Evolutionary conservation across 257 asterid genomes (phyloP).

Genomic region (Nicotiana tabacum): DNA sequence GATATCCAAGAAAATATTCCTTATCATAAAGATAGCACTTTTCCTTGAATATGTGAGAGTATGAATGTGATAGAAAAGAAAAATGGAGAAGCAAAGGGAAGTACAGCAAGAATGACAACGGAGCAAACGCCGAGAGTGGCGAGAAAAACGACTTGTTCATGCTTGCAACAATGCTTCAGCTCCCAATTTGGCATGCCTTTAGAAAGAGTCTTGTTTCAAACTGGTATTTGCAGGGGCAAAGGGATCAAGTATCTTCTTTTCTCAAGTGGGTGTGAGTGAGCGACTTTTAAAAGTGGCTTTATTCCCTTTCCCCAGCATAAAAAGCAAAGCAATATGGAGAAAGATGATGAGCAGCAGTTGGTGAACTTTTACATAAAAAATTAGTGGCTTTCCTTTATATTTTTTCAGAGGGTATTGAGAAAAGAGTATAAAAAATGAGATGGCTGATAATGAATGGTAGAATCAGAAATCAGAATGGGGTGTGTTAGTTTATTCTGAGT

Average conservation of each 20-base stretch:
- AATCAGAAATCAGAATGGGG: not conserved
- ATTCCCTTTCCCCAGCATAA: not conserved
- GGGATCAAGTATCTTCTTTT: not conserved
- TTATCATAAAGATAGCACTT: no score
- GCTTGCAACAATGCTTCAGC: conserved; percentile 46
- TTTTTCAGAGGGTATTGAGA: no score
- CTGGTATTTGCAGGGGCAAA: not conserved
- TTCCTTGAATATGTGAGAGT: not conserved
- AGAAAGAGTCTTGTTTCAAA: not conserved
- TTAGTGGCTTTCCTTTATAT: not conserved
- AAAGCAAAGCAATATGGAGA: not conserved
- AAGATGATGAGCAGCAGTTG: not conserved
- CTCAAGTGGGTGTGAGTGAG: not conserved
- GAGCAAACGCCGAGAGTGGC: conserved; percentile 34
- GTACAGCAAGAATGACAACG: conserved; percentile 44
- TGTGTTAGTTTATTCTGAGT: not conserved
- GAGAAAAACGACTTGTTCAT: conserved; percentile 42
- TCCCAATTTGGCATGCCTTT: conserved; percentile 40
- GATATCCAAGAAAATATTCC: not conserved
- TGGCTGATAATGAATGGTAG: not conserved
- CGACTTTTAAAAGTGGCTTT: conserved; percentile 1
- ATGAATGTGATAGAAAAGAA: not conserved
- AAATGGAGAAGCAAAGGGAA: not conserved
- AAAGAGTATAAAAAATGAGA: not conserved
- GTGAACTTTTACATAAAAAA: not conserved